Evolutionary conservation across 768 basidiomycete species (phyloP).

Genomic region (Russula abietina): DNA sequence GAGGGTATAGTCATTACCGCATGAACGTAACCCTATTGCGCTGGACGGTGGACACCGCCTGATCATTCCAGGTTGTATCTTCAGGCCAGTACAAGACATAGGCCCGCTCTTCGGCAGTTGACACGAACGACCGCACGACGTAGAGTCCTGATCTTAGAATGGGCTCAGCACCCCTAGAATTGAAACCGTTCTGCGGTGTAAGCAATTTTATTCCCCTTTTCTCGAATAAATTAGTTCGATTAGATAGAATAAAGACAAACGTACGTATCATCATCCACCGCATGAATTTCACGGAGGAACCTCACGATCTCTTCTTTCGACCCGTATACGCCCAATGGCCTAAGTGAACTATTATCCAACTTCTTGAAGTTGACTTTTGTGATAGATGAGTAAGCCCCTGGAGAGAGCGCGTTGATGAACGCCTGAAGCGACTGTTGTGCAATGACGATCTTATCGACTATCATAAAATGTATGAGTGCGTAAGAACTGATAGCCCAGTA

Average conservation of each 20-base stretch:
- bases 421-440: constrained; percentile 43
- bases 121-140: constrained; percentile 31
- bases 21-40: constrained; percentile 58
- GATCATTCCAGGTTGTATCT: constrained; percentile 52
- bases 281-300: constrained; percentile 36
- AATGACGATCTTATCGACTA: constrained; percentile 62
- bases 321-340: constrained; percentile 54
- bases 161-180: constrained; percentile 23
- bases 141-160: constrained; percentile 49
- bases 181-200: constrained; percentile 17
- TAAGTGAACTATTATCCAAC: constrained; percentile 42
- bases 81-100: constrained; percentile 62
- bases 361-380: constrained; percentile 52
- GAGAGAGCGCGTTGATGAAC: constrained; percentile 44
- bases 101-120: constrained; percentile 29
- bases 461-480: neutral
- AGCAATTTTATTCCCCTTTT: constrained; percentile 27
- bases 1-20: constrained; percentile 37
- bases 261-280: constrained; percentile 39
- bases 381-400: constrained; percentile 48
- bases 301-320: constrained; percentile 45
- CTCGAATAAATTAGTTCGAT: neutral
- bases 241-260: constrained; percentile 21
- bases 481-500: neutral
- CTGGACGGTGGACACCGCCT: constrained; percentile 38